Evolutionary conservation across 1,284 basidiomycete species (phyloP), one percentile per base, ranked within the genome.

Genomic region (Moesziomyces sp.): DNA sequence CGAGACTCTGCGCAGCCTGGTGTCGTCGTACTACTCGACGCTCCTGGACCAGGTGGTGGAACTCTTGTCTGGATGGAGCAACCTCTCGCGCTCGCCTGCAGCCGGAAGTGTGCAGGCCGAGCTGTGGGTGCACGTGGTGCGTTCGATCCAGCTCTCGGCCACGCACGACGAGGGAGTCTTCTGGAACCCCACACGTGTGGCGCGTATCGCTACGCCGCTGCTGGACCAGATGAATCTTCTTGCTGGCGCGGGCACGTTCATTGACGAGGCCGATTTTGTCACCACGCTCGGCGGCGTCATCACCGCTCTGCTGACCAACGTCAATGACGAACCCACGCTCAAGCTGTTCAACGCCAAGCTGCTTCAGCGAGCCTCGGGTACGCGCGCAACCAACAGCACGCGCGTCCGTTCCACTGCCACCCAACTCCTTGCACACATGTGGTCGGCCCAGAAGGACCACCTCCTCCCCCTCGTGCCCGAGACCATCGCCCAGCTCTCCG

Each of bases 141-240:
- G 87, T 14, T 88, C 89, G 4, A 80, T 97, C 6, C 87, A 88
- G 2, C 91, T 91, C 77, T 91, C 91, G 24, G 88, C 97, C 60
- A 86, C 87, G 55, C 88, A 88, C 45, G 95, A 98, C 80, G 92
- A 97, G 74, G 91, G 91, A 76, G 88, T 92, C 19, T 97, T 92
- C 87, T 97, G 94, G 95, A 90, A 92, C 24, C 90, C 93, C 63
- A 89, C 92, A 71, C 91, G 91, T 61, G 85, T 93, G 21, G 87
- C 89, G 19, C 88, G 89, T 70, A 84, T 93, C 16, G 83, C 89
- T 1, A 84, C 88, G 1, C 85, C 88, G 0, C 81, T 94, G 24
- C 86, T 92, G 19, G 85, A 87, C 24, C 93, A 95, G 85, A 85
- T 93, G 52, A 52, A 52, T 33, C 30, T 65, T 33, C 55, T 64